Base-by-base conservation (phyloP, 345 rosid genomes). In the Euclidium syriacum region DNA sequence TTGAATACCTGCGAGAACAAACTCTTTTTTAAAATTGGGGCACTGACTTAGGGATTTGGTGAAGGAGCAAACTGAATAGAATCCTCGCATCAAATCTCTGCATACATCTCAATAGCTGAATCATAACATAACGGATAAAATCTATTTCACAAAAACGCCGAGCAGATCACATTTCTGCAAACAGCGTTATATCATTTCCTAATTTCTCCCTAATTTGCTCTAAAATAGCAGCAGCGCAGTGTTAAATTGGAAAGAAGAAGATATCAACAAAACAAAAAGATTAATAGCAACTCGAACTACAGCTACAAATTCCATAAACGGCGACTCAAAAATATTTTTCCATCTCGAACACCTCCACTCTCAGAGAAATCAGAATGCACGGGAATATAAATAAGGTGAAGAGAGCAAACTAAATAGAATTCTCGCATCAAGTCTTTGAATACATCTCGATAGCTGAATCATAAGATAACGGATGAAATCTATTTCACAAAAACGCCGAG, bases 241-340 rank as follows among this genome's bases (percentile, higher is more conserved):
- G 22, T 26, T n/a, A 50, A 62, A 38, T 38, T 50, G 35, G 67
- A 48, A 62, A 35, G 48, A 36, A 1, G 63, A 44, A 19, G 27
- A 12, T 42, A 1, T 3, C 9, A 8, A 1, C 18, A 14, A 36
- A 36, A 6, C 24, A 16, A 6, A 32, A 25, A 42, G 15, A 14
- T 18, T 12, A 53, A 62, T 3, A 35, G 24, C 16, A 22, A 48
- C 0, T 17, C 36, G n/a, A n/a, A n/a, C n/a, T n/a, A n/a, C n/a
- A n/a, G n/a, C n/a, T n/a, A n/a, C n/a, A n/a, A n/a, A n/a, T n/a
- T n/a, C n/a, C n/a, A n/a, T n/a, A n/a, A 53, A 19, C n/a, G 11
- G 14, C 6, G 44, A 54, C 35, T 34, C 32, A 34, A 10, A 34
- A 10, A 14, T 3, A 38, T 9, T 23, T 4, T 25, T 2, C 9